Conservation (phyloP, 2,329 filamentous ascomycete species). For the Rutstroemia sydowiana region DNA sequence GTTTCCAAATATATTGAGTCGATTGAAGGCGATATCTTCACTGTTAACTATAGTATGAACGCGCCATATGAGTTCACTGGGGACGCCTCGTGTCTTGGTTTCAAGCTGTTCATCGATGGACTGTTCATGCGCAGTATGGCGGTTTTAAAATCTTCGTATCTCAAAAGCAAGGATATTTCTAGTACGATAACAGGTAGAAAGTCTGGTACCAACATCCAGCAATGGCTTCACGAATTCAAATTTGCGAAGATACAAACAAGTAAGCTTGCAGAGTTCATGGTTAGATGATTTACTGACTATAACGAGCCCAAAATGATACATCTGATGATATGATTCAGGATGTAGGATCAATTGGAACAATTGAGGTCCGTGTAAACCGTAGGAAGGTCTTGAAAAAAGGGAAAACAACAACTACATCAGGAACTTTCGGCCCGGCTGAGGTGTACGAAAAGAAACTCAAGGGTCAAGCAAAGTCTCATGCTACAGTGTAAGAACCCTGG, state of each 20-base stretch:
- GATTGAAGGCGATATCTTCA: not conserved
- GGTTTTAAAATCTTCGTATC: no score
- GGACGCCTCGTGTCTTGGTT: not conserved
- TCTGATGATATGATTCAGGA: not conserved
- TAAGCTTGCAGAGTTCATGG: no score
- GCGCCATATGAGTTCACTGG: not conserved
- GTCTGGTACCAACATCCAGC: no score
- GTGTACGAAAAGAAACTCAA: not conserved
- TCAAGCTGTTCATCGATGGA: not conserved
- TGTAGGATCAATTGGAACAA: not conserved
- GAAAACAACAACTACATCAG: not conserved
- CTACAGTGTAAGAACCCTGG: not conserved
- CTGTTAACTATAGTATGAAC: not conserved
- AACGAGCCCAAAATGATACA: no score
- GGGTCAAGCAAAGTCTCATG: not conserved
- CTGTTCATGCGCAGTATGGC: no score
- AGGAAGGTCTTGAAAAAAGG: not conserved
- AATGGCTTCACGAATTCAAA: no score
- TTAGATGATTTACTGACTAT: no score
- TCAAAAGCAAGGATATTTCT: no score
- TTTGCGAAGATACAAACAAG: no score
- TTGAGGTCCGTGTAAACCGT: not conserved
- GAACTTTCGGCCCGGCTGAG: not conserved
- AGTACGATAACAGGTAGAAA: no score
- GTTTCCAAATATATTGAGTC: constrained; percentile 1